phyloP scores from a whole-genome alignment of 2,329 filamentous ascomycete species.

The Periconia sp. region DNA sequence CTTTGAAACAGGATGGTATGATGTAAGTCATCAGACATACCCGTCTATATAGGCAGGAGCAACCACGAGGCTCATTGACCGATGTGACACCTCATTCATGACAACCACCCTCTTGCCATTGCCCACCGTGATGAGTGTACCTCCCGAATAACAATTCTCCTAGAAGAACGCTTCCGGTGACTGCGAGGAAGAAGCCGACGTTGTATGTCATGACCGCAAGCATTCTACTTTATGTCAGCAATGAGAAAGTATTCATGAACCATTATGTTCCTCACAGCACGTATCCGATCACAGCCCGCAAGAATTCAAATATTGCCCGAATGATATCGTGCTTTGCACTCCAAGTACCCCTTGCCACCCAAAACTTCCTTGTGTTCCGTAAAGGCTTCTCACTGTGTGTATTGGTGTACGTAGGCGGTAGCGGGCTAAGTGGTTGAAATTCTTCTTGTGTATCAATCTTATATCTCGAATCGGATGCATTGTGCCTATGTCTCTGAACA shows the following conservation, averaged over 20 bases:
- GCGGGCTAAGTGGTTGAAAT: conserved; percentile 7
- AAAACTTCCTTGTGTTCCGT: conserved; percentile 12
- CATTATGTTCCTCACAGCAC: conserved; percentile 25
- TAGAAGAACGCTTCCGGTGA: conserved; percentile 34
- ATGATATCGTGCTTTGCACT: conserved; percentile 25
- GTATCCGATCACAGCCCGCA: conserved; percentile 34
- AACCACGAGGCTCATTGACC: not conserved
- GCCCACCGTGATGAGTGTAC: conserved; percentile 24
- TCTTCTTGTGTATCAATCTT: not conserved
- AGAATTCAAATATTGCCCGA: conserved; percentile 29
- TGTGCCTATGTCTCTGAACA: not conserved
- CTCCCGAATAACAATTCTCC: conserved; percentile 36
- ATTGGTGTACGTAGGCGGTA: not conserved
- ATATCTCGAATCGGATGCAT: conserved; percentile 9
- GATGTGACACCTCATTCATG: conserved; percentile 22
- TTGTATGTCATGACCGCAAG: conserved; percentile 42
- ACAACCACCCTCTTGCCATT: conserved; percentile 33
- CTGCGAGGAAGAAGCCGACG: conserved; percentile 36
- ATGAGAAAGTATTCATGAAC: not conserved
- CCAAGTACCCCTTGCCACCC: conserved; percentile 26
- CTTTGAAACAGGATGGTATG: too few species aligned
- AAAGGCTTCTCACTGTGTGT: too few species aligned
- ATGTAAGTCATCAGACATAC: too few species aligned
- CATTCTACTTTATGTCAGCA: conserved; percentile 24
- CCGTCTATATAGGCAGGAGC: too few species aligned